A percentile compares a stretch with the other conserved stretches of the same genome.
These are phyloP conservation scores for Fagus sylvatica DNA, from an alignment of 306 rosid species.

Conservation along the genomic window DNA sequence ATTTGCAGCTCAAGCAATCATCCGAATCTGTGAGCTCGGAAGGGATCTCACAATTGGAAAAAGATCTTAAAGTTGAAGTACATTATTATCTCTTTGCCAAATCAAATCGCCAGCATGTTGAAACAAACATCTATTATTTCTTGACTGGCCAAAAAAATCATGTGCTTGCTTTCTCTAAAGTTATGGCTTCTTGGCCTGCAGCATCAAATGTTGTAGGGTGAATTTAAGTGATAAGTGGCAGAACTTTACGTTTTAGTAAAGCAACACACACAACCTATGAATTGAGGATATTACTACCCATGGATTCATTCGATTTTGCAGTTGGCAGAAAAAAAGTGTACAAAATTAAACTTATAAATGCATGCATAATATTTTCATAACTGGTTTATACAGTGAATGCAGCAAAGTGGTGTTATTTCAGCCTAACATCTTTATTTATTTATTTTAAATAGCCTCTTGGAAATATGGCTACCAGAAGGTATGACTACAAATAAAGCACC, in stretches of 20 bases:
- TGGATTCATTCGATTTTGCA: not conserved
- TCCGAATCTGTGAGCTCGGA: slow-evolving; percentile 21
- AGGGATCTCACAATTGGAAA: not conserved
- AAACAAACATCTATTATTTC: slow-evolving; percentile 24
- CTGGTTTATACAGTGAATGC: not conserved
- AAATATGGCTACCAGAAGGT: not conserved
- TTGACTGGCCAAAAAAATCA: slow-evolving; percentile 23
- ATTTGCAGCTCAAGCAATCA: slow-evolving; percentile 23
- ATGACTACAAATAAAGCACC: not conserved
- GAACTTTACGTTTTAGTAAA: not conserved
- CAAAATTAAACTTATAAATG: not conserved
- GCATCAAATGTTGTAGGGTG: slow-evolving; percentile 18
- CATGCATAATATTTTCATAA: not conserved
- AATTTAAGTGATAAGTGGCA: not conserved
- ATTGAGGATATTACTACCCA: not conserved
- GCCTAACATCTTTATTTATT: not conserved
- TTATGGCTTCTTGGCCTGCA: slow-evolving; percentile 80
- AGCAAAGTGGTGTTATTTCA: not conserved
- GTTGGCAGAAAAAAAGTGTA: not conserved
- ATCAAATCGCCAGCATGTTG: slow-evolving; percentile 7
- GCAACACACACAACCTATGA: not conserved
- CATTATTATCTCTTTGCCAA: slow-evolving; percentile 22
- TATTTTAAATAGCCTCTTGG: not conserved
- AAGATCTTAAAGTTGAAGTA: not conserved
- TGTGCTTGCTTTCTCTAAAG: slow-evolving; percentile 12